Evolutionary conservation across 306 rosid species (phyloP).

Genomic region (Macrotyloma uniflorum): DNA sequence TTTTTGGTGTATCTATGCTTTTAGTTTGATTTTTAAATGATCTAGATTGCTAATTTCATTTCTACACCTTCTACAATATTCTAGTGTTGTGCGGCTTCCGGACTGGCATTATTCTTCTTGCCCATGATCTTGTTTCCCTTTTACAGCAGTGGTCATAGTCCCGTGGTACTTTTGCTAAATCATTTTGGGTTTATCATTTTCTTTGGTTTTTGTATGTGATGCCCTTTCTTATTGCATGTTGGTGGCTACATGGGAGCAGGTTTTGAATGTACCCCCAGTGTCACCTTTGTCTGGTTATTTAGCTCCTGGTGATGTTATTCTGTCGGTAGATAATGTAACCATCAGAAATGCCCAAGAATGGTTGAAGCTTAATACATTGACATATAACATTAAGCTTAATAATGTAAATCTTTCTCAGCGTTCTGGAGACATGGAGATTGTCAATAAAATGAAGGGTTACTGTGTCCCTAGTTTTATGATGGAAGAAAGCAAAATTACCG

Average conservation of each 20-base stretch:
- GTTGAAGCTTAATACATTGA: constrained; percentile 57
- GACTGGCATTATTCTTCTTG: constrained; percentile 66
- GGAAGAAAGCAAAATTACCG: constrained; percentile 54
- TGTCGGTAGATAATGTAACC: constrained; percentile 64
- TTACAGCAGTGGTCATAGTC: constrained; percentile 57
- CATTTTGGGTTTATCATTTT: constrained; percentile 15
- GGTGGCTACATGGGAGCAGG: constrained; percentile 56
- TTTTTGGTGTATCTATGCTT: background rate
- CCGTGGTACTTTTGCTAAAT: constrained; percentile 57
- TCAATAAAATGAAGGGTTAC: constrained; percentile 66
- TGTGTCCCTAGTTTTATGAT: constrained; percentile 64
- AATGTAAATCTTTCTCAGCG: constrained; percentile 40
- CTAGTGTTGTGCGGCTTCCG: constrained; percentile 83
- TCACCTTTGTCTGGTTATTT: constrained; percentile 79
- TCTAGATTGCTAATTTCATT: constrained; percentile 25
- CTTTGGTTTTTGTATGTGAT: background rate
- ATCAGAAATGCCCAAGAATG: constrained; percentile 68
- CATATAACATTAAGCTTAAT: constrained; percentile 46
- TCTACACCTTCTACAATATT: constrained; percentile 36
- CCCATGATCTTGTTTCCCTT: constrained; percentile 80
- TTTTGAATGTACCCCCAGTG: constrained; percentile 59
- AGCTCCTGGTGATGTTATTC: constrained; percentile 68
- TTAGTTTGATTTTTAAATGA: constrained; percentile 3
- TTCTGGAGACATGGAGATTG: constrained; percentile 36
- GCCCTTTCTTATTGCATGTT: constrained; percentile 36